Conservation (phyloP, 176 grass and related monocot species). For the Sorghum bicolor region DNA sequence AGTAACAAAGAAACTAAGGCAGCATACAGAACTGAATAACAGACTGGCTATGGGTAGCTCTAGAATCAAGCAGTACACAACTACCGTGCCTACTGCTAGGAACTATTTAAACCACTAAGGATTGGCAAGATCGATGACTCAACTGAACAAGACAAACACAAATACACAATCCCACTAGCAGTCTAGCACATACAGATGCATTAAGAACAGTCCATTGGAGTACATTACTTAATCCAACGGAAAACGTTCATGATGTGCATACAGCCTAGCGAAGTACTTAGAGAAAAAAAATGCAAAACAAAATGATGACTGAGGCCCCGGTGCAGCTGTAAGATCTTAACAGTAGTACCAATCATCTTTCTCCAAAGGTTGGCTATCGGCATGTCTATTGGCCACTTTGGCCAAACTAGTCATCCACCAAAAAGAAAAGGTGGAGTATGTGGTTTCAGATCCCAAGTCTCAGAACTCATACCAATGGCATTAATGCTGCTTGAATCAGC, state of each 20-base stretch:
- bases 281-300: neutral
- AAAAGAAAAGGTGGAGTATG: neutral
- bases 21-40: neutral
- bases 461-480: too few species aligned
- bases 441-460: neutral
- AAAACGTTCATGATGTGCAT: neutral
- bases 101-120: neutral
- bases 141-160: neutral
- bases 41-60: neutral
- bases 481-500: neutral
- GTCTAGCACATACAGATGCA: neutral
- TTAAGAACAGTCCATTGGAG: neutral
- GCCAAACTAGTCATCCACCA: neutral
- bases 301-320: neutral
- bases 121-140: neutral
- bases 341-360: neutral
- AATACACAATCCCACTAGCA: neutral
- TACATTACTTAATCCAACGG: neutral
- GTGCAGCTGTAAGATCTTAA: neutral
- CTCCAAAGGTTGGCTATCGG: neutral
- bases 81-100: neutral
- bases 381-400: neutral
- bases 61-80: neutral
- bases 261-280: neutral
- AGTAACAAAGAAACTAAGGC: neutral